Percentiles rank a stretch among this genome's conserved stretches.
These are phyloP conservation scores for Cordyceps militaris DNA, from an alignment of 2,329 filamentous ascomycete species.

Conservation along the genomic window DNA sequence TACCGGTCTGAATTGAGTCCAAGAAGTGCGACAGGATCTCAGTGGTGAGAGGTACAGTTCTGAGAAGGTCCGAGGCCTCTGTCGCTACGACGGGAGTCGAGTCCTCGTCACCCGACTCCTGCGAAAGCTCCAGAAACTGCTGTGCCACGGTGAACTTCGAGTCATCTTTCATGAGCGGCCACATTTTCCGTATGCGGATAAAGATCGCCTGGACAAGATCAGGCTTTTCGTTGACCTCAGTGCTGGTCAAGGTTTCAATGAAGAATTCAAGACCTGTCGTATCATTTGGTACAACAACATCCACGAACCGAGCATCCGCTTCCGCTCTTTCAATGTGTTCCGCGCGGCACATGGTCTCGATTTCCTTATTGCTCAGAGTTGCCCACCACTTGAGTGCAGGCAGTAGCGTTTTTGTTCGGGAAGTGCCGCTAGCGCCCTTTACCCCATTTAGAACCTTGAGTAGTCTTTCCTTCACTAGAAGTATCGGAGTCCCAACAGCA, in stretches of 20 bases:
- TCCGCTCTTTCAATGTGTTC: conserved; percentile 36
- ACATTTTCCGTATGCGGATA: conserved; percentile 61
- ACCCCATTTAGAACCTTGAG: conserved; percentile 66
- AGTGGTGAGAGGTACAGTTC: conserved; percentile 65
- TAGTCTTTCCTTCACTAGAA: conserved; percentile 62
- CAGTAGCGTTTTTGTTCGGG: conserved; percentile 69
- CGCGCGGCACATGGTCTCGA: conserved; percentile 32
- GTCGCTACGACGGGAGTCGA: conserved; percentile 35
- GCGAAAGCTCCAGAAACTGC: conserved; percentile 55
- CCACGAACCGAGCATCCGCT: conserved; percentile 40
- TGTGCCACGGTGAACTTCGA: conserved; percentile 53
- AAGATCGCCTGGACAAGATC: conserved; percentile 61
- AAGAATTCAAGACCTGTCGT: conserved; percentile 43
- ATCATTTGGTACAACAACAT: conserved; percentile 49
- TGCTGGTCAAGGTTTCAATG: conserved; percentile 39
- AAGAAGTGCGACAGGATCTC: conserved; percentile 66
- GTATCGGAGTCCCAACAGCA: conserved; percentile 58
- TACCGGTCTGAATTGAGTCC: conserved; percentile 64
- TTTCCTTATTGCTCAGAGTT: conserved; percentile 43
- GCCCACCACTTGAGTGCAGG: conserved; percentile 68
- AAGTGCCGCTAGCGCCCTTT: conserved; percentile 61
- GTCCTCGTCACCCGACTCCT: conserved; percentile 33
- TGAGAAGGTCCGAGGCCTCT: conserved; percentile 65
- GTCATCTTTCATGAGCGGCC: conserved; percentile 62
- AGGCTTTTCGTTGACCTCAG: conserved; percentile 30